These are phyloP conservation scores for Musa troglodytarum DNA, from an alignment of 176 grass and related monocot species.

Conservation along the genomic window DNA sequence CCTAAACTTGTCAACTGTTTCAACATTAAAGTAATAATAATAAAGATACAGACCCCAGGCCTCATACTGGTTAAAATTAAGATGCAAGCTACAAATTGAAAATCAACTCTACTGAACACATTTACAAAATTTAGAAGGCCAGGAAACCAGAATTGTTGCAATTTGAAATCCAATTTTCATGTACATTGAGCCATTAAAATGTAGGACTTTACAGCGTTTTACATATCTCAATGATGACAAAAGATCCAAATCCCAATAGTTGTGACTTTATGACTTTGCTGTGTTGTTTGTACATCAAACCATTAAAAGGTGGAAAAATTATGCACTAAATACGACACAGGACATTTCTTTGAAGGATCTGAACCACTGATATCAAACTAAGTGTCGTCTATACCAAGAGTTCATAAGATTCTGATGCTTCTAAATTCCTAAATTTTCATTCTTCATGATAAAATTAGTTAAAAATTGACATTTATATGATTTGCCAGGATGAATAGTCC, in stretches of 20 bases:
- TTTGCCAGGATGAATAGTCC: too few relatives aligned
- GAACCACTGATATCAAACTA: background rate
- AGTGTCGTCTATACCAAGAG: background rate
- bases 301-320: background rate
- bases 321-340: background rate
- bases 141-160: background rate
- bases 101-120: background rate
- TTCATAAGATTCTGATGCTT: background rate
- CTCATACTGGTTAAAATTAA: background rate
- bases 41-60: background rate
- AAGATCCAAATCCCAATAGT: too few relatives aligned
- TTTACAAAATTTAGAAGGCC: background rate
- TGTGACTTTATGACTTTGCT: too few relatives aligned
- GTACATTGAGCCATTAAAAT: background rate
- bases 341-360: background rate
- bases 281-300: too few relatives aligned
- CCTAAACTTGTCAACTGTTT: constrained; percentile 55
- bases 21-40: background rate
- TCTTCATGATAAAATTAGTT: background rate
- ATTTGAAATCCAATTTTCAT: background rate
- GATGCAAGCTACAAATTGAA: background rate
- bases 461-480: too few relatives aligned
- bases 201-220: too few relatives aligned
- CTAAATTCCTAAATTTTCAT: background rate
- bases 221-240: too few relatives aligned